These are phyloP conservation scores for Coelastrella sp. DNA, from an alignment of 139 green algal genomes.

Conservation along the genomic window DNA sequence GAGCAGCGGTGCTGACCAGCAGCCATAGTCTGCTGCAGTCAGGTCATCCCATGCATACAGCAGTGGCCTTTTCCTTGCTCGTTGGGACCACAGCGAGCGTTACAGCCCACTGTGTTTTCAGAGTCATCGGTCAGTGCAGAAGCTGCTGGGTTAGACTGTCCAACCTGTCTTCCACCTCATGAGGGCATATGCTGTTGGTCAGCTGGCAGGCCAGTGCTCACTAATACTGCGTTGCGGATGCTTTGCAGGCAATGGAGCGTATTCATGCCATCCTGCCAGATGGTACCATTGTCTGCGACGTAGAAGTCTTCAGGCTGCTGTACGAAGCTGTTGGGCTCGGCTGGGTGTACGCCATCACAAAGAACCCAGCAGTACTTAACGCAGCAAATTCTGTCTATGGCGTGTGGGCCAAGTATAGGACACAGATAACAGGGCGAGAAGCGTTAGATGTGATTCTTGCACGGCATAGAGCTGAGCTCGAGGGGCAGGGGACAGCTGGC, in stretches of 20 bases:
- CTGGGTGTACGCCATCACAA: conserved; percentile 94
- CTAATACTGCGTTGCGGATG: background rate
- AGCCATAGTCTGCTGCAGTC: too few species aligned
- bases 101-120: too few species aligned
- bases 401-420: conserved; percentile 85
- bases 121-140: too few species aligned
- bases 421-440: conserved; percentile 65
- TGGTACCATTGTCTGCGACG: conserved; percentile 80
- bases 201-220: too few species aligned
- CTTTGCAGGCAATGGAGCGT: conserved; percentile 74
- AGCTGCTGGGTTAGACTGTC: too few species aligned
- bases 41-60: too few species aligned
- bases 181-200: too few species aligned
- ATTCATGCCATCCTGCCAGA: conserved; percentile 93
- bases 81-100: too few species aligned
- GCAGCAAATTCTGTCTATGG: conserved; percentile 82
- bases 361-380: background rate
- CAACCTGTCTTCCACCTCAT: too few species aligned
- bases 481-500: background rate
- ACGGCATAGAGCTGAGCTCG: conserved; percentile 26
- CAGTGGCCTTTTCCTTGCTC: too few species aligned
- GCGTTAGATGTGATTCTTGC: conserved; percentile 58
- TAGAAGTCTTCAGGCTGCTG: conserved; percentile 85
- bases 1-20: too few species aligned
- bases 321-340: conserved; percentile 95